These are phyloP conservation scores for Cercospora sojina DNA, from an alignment of 2,329 filamentous ascomycete genomes.

Conservation along the genomic window DNA sequence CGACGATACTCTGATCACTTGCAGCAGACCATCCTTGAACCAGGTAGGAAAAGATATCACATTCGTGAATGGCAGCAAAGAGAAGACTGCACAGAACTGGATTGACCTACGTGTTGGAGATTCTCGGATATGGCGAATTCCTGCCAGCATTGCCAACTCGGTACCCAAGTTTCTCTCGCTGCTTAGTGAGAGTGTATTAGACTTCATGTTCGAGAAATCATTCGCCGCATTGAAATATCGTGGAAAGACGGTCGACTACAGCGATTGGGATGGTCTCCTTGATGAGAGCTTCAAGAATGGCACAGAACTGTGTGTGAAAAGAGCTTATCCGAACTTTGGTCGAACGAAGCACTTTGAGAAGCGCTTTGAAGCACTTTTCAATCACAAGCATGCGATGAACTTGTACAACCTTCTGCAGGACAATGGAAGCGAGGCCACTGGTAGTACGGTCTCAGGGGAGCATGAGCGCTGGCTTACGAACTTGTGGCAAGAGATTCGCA, in stretches of 20 bases:
- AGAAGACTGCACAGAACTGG: not conserved
- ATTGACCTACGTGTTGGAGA: slow-evolving; percentile 6
- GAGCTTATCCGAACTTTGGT: not conserved
- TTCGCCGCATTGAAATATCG: slow-evolving; percentile 6
- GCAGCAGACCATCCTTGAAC: slow-evolving; percentile 14
- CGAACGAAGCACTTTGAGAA: not conserved
- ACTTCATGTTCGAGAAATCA: slow-evolving; percentile 1
- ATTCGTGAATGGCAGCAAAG: not conserved
- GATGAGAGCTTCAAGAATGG: not conserved
- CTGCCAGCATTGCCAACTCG: not conserved
- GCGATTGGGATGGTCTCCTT: not conserved
- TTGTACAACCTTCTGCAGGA: not conserved
- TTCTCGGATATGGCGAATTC: slow-evolving; percentile 9
- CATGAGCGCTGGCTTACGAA: not conserved
- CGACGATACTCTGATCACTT: slow-evolving; percentile 19
- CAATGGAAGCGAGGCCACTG: not conserved
- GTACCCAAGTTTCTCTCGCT: slow-evolving; percentile 7
- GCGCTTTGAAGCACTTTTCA: not conserved
- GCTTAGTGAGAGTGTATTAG: slow-evolving; percentile 11
- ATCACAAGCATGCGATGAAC: not conserved
- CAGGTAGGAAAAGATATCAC: slow-evolving; percentile 1
- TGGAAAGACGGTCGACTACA: not conserved
- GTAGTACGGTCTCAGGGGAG: not conserved
- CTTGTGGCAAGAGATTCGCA: not conserved
- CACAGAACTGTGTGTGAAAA: not conserved